Evolutionary conservation across 805 yeast species (phyloP).

Genomic region (Metschnikowia borealis): DNA sequence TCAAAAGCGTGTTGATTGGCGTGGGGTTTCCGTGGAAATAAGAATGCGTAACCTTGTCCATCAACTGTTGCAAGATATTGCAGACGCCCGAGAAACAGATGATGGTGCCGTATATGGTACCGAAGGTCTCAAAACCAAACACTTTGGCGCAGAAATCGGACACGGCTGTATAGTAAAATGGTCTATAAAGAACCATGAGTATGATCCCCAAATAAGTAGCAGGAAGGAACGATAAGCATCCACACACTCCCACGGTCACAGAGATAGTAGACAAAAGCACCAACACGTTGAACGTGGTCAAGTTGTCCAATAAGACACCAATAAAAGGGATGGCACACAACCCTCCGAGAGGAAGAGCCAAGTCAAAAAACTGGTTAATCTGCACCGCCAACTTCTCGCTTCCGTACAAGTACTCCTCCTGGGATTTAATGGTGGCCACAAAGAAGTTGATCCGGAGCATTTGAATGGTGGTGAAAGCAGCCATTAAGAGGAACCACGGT

Average conservation of each 20-base stretch:
- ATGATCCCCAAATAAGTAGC: constrained; percentile 68
- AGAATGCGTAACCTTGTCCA: constrained; percentile 71
- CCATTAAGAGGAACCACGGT: constrained; percentile 77
- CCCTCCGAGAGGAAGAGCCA: constrained; percentile 88
- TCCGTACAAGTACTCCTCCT: constrained; percentile 68
- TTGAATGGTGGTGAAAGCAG: constrained; percentile 75
- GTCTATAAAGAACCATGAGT: constrained; percentile 76
- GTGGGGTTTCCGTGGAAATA: constrained; percentile 69
- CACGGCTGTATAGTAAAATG: constrained; percentile 88
- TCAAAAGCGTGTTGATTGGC: constrained; percentile 64
- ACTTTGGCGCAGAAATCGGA: constrained; percentile 91
- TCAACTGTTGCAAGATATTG: constrained; percentile 63
- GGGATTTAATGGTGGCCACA: constrained; percentile 83
- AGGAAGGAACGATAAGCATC: constrained; percentile 52
- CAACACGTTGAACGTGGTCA: constrained; percentile 58
- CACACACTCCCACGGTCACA: constrained; percentile 63
- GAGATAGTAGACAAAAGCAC: constrained; percentile 52
- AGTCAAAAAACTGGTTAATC: constrained; percentile 70
- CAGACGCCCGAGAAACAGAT: constrained; percentile 80
- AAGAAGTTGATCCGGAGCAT: constrained; percentile 91
- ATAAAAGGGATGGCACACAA: constrained; percentile 81
- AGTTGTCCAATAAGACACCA: constrained; percentile 73
- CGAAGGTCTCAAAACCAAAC: constrained; percentile 89
- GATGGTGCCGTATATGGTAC: constrained; percentile 83
- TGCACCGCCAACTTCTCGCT: constrained; percentile 48